phyloP scores from a whole-genome alignment of 768 basidiomycete genomes.

The Pleurotus djamor region DNA sequence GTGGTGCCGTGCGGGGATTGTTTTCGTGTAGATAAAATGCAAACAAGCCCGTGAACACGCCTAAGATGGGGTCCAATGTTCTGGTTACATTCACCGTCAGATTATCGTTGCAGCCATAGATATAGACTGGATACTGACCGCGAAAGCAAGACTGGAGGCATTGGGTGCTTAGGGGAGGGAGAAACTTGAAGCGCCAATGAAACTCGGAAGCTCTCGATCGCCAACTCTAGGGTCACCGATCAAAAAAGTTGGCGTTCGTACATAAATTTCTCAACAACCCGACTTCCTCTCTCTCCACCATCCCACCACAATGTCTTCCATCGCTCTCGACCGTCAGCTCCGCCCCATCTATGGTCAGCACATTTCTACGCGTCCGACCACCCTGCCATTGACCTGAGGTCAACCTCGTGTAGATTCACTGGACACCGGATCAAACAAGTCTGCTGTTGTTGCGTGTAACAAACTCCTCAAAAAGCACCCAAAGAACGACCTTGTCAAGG shows the following conservation, averaged over 20 bases:
- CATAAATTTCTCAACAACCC: constrained; percentile 8
- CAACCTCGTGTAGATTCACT: constrained; percentile 60
- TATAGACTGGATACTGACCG: constrained; percentile 30
- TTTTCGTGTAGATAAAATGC: constrained; percentile 82
- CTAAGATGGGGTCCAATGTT: constrained; percentile 67
- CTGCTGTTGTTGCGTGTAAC: constrained; percentile 81
- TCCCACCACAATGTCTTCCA: constrained; percentile 31
- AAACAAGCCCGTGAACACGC: constrained; percentile 73
- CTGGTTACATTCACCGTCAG: constrained; percentile 30
- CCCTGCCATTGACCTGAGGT: background rate
- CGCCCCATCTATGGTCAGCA: constrained; percentile 79
- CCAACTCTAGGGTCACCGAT: constrained; percentile 10
- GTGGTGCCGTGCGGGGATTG: constrained; percentile 69
- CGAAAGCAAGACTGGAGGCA: constrained; percentile 52
- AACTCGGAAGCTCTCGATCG: background rate
- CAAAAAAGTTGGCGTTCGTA: constrained; percentile 9
- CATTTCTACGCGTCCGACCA: constrained; percentile 5
- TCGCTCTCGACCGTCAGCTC: constrained; percentile 77
- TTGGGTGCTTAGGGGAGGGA: constrained; percentile 10
- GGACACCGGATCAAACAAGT: constrained; percentile 85
- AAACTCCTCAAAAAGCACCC: constrained; percentile 87
- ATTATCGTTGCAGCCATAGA: background rate
- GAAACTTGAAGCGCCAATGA: constrained; percentile 1
- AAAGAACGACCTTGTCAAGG: constrained; percentile 71
- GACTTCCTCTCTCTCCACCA: constrained; percentile 1